Evolutionary conservation across 805 yeast species (phyloP).

Genomic region (Cyberlindnera bimundalis): DNA sequence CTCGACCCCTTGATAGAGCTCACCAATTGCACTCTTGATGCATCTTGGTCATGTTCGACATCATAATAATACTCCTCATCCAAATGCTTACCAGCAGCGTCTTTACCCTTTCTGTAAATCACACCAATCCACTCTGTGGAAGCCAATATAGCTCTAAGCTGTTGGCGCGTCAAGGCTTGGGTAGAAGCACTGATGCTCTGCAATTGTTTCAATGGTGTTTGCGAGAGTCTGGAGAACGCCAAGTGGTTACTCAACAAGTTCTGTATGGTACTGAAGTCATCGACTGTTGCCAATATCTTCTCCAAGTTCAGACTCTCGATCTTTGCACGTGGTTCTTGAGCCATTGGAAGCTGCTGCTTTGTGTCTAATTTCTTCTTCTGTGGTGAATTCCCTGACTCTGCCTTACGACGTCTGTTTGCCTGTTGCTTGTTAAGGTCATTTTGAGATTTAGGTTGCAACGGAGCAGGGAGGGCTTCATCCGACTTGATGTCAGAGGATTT

Average conservation of each 20-base stretch:
- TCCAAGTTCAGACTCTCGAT: slow-evolving; percentile 30
- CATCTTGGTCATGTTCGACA: slow-evolving; percentile 76
- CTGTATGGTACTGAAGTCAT: slow-evolving; percentile 48
- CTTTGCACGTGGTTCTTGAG: slow-evolving; percentile 24
- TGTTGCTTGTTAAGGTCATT: slow-evolving; percentile 20
- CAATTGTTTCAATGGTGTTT: slow-evolving; percentile 78
- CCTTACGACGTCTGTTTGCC: slow-evolving; percentile 29
- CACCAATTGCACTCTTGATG: slow-evolving; percentile 65
- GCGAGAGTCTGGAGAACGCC: slow-evolving; percentile 84
- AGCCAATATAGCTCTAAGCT: slow-evolving; percentile 42
- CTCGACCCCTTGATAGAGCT: slow-evolving; percentile 74
- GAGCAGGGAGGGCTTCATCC: slow-evolving; percentile 4
- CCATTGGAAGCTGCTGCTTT: slow-evolving; percentile 11
- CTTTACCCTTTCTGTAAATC: slow-evolving; percentile 85
- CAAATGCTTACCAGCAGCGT: slow-evolving; percentile 92
- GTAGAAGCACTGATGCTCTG: slow-evolving; percentile 58
- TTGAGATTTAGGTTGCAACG: slow-evolving; percentile 17
- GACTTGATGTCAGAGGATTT: slow-evolving; percentile 8
- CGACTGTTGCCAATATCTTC: slow-evolving; percentile 31
- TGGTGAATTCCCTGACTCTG: slow-evolving; percentile 30
- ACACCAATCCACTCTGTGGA: slow-evolving; percentile 71
- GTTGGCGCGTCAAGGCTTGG: slow-evolving; percentile 40
- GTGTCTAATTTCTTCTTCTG: slow-evolving; percentile 28
- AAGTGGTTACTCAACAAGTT: slow-evolving; percentile 76
- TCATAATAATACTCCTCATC: slow-evolving; percentile 93